Evolutionary conservation across 2,329 filamentous ascomycete species (phyloP), one percentile per base, ranked within the genome.

Genomic region (Trichoderma semiorbis): DNA sequence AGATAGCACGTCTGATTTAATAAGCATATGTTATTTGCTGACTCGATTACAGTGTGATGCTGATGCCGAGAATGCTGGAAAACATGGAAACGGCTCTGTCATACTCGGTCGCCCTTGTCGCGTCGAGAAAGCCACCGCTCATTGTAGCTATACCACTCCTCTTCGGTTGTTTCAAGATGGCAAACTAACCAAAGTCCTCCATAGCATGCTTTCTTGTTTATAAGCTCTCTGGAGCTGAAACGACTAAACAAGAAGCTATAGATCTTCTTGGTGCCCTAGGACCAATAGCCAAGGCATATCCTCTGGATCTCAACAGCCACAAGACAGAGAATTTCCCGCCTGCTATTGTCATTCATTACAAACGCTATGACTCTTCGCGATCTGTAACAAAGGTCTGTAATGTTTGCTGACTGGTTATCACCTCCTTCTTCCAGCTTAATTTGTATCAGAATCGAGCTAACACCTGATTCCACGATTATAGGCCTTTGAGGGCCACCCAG

Each of bases 41-140:
- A 72, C 32, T 43, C 8, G 7, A 21, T 21, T 14, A 18, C 10
- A 73, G 72, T 39, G 72, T 14, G 80, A 84, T 36, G 78, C 81
- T 0, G 81, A 89, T 76, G 89, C 89, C 2, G 77, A 83, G 21
- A 75, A 72, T 16, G 89, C 89, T 24, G 80, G 88, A 67, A 74
- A 75, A 2, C 71, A 84, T 5, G 88, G 85, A 10, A 83, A 82
- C 55, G 86, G 86, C 14, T 77, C 80, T 10, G 72, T 84, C 3
- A 86, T 91, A 68, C 82, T 86, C 57, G 88, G 87, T 16, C 87
- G 90, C 12, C 81, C 85, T 14, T 89, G 87, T 78, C 87, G 90
- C 21, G 87, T 85, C 24, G 89, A 92, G 80, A 86, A 84, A 78
- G 87, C 87, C 24, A 86, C 86, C 74, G 89, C 86, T 30, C 87